Evolutionary conservation across 108 stramenopile genomes (phyloP), one percentile per base, ranked within the genome.

Genomic region (Mediolabrus comicus): DNA sequence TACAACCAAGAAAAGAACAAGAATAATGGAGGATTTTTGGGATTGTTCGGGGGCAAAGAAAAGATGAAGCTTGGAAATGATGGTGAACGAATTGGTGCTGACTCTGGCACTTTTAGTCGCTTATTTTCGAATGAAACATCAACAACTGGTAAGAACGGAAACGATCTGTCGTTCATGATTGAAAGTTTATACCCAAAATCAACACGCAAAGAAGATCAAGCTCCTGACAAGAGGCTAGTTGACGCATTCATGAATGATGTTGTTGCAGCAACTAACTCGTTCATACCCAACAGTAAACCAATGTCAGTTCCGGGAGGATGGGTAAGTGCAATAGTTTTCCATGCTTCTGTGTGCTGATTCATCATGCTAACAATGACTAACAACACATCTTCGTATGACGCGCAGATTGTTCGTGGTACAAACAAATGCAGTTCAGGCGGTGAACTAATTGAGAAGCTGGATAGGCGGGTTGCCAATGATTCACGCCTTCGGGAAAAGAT

Each of bases 371-470:
- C 46, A 9, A 22, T n/a, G 19, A 9, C 22, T 8, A 49, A 1
- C 16, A 6, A 33, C 7, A 7, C n/a, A 49, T 49, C 0, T 49
- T 49, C 46, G 14, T 24, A 9, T n/a, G n/a, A n/a, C 22, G 22
- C 17, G 83, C 77, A 74, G 65, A 65, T 89, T 11, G 81, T 94
- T 32, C 82, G 84, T 4, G 92, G 92, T 31, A 86, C 60, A 41
- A 85, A 71, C 55, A 75, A 75, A 52, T 79, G 67, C 41, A 75
- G 82, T 31, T 74, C 78, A 52, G 89, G 87, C 2, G 74, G 84
- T 28, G 81, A 77, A 4, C 71, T 90, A 14, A 81, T 91, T 36
- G 87, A 83, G 1, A 82, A 85, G 28, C 89, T 94, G 51, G 92
- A 94, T 59, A 56, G 46, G 19, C 75, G 72, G 19, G 51, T 91